Evolutionary conservation across 192 early-diverging fungal species (phyloP).

Genomic region (Podila clonocystis): DNA sequence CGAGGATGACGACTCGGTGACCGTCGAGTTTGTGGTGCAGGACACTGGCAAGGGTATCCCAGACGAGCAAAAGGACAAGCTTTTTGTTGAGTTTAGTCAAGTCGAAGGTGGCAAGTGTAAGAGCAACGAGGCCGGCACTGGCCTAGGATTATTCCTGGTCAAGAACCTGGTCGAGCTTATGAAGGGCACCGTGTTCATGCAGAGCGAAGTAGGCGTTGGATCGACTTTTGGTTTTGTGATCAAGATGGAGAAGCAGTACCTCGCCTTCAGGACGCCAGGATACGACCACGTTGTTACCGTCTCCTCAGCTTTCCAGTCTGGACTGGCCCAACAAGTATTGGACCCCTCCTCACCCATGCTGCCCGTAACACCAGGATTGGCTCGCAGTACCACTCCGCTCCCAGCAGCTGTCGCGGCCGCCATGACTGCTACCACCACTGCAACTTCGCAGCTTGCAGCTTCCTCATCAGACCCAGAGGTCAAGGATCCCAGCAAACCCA

Average conservation of each 20-base stretch:
- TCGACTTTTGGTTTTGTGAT: conserved; percentile 48
- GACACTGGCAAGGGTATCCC: conserved; percentile 47
- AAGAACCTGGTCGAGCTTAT: conserved; percentile 49
- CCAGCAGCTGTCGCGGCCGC: background rate
- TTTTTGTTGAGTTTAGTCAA: conserved; percentile 47
- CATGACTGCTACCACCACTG: background rate
- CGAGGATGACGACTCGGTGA: conserved; percentile 48
- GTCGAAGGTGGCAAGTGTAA: conserved; percentile 50
- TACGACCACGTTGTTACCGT: conserved; percentile 51
- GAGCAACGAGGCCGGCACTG: conserved; percentile 44
- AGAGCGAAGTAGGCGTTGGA: conserved; percentile 40
- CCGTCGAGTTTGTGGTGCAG: conserved; percentile 50
- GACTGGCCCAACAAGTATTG: background rate
- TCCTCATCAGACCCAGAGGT: conserved; percentile 13
- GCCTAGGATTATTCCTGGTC: conserved; percentile 42
- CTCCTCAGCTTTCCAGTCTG: conserved; percentile 35
- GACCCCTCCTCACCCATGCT: conserved; percentile 26
- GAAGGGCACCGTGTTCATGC: conserved; percentile 41
- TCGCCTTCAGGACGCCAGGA: conserved; percentile 45
- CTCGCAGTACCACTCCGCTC: conserved; percentile 36
- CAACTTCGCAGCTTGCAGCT: conserved; percentile 1
- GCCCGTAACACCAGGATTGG: conserved; percentile 44
- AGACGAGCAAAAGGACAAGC: conserved; percentile 50
- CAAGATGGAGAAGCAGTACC: conserved; percentile 53
- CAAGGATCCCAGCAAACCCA: conserved; percentile 22